Evolutionary conservation across 805 yeast genomes (phyloP).

Genomic region (Starmerella vaccinii): DNA sequence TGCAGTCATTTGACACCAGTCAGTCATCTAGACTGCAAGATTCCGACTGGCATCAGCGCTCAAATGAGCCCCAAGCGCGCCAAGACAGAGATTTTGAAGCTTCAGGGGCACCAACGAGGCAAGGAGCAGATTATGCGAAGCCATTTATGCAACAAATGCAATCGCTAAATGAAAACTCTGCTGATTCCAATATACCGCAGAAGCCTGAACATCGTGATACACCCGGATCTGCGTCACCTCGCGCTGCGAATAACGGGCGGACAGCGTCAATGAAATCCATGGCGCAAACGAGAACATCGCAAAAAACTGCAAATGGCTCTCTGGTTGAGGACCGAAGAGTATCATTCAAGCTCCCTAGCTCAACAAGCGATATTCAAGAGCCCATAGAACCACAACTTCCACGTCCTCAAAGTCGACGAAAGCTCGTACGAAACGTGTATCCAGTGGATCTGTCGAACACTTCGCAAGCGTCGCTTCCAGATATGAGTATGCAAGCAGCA

Average conservation of each 20-base stretch:
- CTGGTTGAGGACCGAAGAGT: background rate
- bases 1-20: background rate
- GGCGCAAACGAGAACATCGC: background rate
- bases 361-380: background rate
- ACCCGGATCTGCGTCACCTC: background rate
- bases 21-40: background rate
- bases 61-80: background rate
- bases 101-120: background rate
- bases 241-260: background rate
- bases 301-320: background rate
- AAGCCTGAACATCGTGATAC: background rate
- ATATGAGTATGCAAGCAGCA: slow-evolving; percentile 1
- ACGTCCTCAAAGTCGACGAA: background rate
- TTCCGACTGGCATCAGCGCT: background rate
- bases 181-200: background rate
- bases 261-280: background rate
- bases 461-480: background rate
- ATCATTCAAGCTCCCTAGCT: slow-evolving; percentile 1
- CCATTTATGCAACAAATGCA: background rate
- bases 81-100: background rate
- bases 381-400: background rate
- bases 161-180: background rate
- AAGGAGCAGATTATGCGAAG: background rate
- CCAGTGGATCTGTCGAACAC: background rate
- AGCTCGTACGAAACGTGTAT: background rate